Evolutionary conservation across 2,329 filamentous ascomycete species (phyloP).

Genomic region (Paracorniculantispora psalliotae): DNA sequence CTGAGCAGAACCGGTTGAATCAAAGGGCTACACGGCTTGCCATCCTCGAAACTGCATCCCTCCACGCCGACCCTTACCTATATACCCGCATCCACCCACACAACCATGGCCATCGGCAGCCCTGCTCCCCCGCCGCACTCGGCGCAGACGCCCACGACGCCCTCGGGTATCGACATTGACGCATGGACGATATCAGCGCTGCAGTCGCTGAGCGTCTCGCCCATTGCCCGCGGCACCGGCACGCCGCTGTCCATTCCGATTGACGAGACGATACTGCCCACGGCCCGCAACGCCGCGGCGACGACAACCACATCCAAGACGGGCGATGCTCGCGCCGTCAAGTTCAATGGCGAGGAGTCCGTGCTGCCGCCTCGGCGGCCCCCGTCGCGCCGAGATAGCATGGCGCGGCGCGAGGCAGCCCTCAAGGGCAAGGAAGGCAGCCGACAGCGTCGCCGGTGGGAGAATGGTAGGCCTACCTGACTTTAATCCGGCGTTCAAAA

Average conservation of each 20-base stretch:
- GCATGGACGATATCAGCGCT: constrained; percentile 61
- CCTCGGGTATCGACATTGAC: constrained; percentile 51
- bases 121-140: constrained; percentile 44
- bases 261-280: constrained; percentile 44
- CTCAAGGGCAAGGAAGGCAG: constrained; percentile 89
- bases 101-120: constrained; percentile 47
- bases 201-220: constrained; percentile 50
- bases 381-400: constrained; percentile 48
- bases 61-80: constrained; percentile 3
- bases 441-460: constrained; percentile 82
- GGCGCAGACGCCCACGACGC: constrained; percentile 16
- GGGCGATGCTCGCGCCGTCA: constrained; percentile 16
- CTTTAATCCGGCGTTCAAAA: constrained; percentile 15
- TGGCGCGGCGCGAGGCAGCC: constrained; percentile 63
- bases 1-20: neutral
- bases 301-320: constrained; percentile 17
- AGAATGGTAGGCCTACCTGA: constrained; percentile 70
- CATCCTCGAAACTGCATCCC: neutral
- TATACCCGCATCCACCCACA: neutral
- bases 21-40: neutral
- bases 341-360: constrained; percentile 22
- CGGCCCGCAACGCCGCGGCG: constrained; percentile 8
- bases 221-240: constrained; percentile 54
- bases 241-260: constrained; percentile 70
- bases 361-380: constrained; percentile 34